phyloP scores from a whole-genome alignment of 2,329 filamentous ascomycete genomes.

The Nannizziopsis barbatae region DNA sequence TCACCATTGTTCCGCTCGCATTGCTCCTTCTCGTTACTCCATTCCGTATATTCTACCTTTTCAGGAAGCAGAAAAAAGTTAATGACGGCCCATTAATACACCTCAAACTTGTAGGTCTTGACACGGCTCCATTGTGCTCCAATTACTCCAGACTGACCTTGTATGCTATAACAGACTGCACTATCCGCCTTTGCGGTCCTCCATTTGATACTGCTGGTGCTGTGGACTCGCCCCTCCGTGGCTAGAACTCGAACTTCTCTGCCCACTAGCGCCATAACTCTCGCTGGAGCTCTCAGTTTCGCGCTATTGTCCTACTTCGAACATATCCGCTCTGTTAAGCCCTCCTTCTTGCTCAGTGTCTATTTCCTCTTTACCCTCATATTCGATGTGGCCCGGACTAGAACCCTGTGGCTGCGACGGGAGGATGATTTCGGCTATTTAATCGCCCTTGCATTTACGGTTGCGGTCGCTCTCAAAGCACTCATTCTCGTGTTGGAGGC shows the following conservation, averaged over 20 bases:
- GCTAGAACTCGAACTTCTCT: slow-evolving; percentile 28
- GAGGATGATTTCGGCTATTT: slow-evolving; percentile 21
- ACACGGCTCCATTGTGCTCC: background rate
- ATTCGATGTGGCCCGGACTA: slow-evolving; percentile 37
- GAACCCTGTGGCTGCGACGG: slow-evolving; percentile 35
- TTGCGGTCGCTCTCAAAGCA: slow-evolving; percentile 34
- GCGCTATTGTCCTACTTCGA: slow-evolving; percentile 38
- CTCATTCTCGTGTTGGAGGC: slow-evolving; percentile 38
- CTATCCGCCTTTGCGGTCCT: slow-evolving; percentile 26
- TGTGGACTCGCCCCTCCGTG: slow-evolving; percentile 28
- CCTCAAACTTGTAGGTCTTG: slow-evolving; percentile 28
- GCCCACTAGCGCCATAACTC: slow-evolving; percentile 24
- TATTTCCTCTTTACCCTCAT: slow-evolving; percentile 39
- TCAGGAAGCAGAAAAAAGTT: slow-evolving; percentile 28
- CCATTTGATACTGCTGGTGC: slow-evolving; percentile 29
- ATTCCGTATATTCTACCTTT: slow-evolving; percentile 28
- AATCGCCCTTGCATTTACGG: slow-evolving; percentile 36
- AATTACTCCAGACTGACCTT: slow-evolving; percentile 5
- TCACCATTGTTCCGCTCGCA: slow-evolving; percentile 28
- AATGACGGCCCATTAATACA: slow-evolving; percentile 23
- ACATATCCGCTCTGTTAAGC: slow-evolving; percentile 36
- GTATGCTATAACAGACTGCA: slow-evolving; percentile 18
- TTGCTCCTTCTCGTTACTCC: slow-evolving; percentile 28
- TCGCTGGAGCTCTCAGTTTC: slow-evolving; percentile 25
- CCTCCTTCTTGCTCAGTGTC: slow-evolving; percentile 39